Evolutionary conservation across 805 yeast genomes (phyloP), one percentile per base, ranked within the genome.

Genomic region (Candida anglica): DNA sequence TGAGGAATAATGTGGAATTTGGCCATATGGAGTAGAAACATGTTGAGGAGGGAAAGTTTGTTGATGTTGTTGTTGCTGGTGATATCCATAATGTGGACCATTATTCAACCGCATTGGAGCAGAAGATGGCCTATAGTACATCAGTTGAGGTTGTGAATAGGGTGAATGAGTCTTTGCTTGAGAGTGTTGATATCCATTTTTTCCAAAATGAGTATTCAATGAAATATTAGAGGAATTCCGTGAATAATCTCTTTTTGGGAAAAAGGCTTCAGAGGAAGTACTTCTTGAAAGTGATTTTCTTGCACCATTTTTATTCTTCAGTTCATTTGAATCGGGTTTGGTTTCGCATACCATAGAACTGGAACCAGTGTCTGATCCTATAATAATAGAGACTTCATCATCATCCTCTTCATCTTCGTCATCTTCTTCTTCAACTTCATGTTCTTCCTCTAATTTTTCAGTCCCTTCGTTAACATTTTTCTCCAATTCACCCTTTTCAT

Each of bases 331-430:
- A n/a, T n/a, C n/a, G n/a, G n/a, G n/a, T n/a, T n/a, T n/a, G n/a
- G n/a, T n/a, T n/a, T n/a, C n/a, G n/a, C n/a, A n/a, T 11, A 32
- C 7, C 6, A 26, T 7, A 15, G 36, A 25, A 9, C 15, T 22
- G 5, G 28, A 24, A 7, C 53, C 44, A 34, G 53, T 60, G 24
- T 61, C 65, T 3, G 66, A 50, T 9, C 58, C 63, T 34, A 64
- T 61, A 22, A 64, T 55, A 17, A 64, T 62, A 3, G 68, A 58
- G 8, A 61, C 53, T 27, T 63, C 68, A 30, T 63, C 69, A 15
- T 60, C 62, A 13, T 55, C 62, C 14, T 54, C 63, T 5, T 52
- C 63, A 14, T 53, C 64, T 4, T 53, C 58, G 17, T 53, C 52
- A 2, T 50, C 47, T 9, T 32, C 44, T 8, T 42, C 50, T 18